Conservation (phyloP, 441 rosid species). For the Daphne laureola region DNA sequence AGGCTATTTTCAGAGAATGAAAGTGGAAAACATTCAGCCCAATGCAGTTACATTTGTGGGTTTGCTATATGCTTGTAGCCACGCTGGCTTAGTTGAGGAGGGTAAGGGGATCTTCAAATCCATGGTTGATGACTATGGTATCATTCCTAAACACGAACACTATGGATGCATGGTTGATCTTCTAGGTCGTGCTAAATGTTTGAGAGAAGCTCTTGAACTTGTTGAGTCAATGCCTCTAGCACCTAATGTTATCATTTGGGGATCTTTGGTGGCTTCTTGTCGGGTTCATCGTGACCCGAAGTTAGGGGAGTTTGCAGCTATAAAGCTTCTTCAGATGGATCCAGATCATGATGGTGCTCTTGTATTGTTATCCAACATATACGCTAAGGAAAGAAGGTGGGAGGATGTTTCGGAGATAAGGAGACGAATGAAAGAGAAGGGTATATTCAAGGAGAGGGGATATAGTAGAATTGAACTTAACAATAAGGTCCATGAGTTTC, state of each 20-base stretch:
- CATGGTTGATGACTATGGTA: constrained; percentile 33
- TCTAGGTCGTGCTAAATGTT: constrained; percentile 40
- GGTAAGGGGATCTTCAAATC: constrained; percentile 39
- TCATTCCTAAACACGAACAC: constrained; percentile 41
- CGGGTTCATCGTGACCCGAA: constrained; percentile 31
- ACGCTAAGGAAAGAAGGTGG: constrained; percentile 46
- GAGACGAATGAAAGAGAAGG: constrained; percentile 31
- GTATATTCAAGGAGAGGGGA: constrained; percentile 39
- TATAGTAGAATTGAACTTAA: constrained; percentile 41
- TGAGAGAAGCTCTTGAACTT: constrained; percentile 45
- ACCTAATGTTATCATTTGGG: constrained; percentile 59
- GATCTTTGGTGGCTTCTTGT: constrained; percentile 58
- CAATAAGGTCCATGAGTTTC: constrained; percentile 35
- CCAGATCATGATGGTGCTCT: constrained; percentile 48
- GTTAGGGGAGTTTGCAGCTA: constrained; percentile 45
- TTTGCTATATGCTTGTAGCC: constrained; percentile 48
- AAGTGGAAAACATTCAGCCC: constrained; percentile 28
- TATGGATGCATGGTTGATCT: constrained; percentile 64
- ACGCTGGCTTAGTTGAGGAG: constrained; percentile 45
- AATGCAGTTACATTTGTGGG: constrained; percentile 44
- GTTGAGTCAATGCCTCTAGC: constrained; percentile 47
- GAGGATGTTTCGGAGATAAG: constrained; percentile 38
- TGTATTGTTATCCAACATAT: constrained; percentile 43
- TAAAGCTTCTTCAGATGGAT: constrained; percentile 33
- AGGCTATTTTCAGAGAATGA: constrained; percentile 30